phyloP scores from a whole-genome alignment of 495 filamentous ascomycete species.

The Melanomma pulvis-pyrius region DNA sequence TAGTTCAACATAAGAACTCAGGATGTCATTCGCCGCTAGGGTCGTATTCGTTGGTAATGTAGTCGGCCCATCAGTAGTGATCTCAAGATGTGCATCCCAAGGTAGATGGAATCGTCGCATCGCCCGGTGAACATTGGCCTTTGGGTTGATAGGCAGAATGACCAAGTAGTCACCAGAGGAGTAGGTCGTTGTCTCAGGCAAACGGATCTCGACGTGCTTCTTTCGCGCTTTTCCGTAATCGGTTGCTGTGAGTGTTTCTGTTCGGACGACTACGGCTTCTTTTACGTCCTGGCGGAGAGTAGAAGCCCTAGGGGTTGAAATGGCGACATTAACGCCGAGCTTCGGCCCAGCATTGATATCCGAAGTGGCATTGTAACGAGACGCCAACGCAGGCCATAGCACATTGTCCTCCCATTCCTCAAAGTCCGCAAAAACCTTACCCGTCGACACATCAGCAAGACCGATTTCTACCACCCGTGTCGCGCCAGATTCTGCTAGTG shows the following conservation, averaged over 20 bases:
- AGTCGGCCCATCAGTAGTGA: conserved; percentile 53
- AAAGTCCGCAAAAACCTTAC: conserved; percentile 71
- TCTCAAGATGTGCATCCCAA: conserved; percentile 56
- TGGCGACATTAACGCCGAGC: conserved; percentile 54
- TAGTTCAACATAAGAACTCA: conserved; percentile 71
- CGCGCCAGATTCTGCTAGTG: conserved; percentile 55
- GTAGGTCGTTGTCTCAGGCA: conserved; percentile 66
- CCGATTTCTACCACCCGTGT: conserved; percentile 60
- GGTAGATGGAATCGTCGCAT: conserved; percentile 57
- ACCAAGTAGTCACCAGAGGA: conserved; percentile 72
- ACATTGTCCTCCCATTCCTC: conserved; percentile 62
- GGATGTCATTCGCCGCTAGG: conserved; percentile 61
- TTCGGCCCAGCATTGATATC: conserved; percentile 11
- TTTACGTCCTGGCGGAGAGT: background rate
- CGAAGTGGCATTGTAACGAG: conserved; percentile 39
- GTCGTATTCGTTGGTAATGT: conserved; percentile 61
- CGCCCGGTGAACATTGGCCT: conserved; percentile 56
- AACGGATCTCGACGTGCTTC: conserved; percentile 62
- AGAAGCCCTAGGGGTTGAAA: conserved; percentile 49
- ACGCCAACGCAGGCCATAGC: conserved; percentile 66
- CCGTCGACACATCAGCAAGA: conserved; percentile 61
- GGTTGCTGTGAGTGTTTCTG: conserved; percentile 56
- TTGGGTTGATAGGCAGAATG: conserved; percentile 67
- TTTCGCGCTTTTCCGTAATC: conserved; percentile 56
- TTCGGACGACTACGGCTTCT: conserved; percentile 33